Evolutionary conservation across 192 early-diverging fungal species (phyloP), one percentile per base, ranked within the genome.

Genomic region (Dissophora ornata): DNA sequence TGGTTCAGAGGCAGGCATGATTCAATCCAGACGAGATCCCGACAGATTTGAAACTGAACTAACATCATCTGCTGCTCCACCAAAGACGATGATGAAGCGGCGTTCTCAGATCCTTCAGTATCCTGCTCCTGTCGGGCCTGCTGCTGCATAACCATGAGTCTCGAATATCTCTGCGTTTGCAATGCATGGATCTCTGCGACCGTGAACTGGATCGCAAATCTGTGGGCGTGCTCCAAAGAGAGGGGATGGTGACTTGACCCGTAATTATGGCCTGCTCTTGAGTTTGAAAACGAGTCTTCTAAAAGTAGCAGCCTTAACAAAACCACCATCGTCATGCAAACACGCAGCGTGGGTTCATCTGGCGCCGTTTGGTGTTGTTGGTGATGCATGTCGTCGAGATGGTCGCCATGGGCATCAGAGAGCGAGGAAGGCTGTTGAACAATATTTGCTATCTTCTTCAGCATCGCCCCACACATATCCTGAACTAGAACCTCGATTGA

Each of bases 1-100:
- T 80, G 78, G 42, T 80, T 80, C 36, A 80, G 42, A 5, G 78
- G 68, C n/a, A 80, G 29, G 54, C 68, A 71, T 0, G 78, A 64
- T 34, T 80, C 78, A 15, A 77, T 67, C 73, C 73, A 77, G 11
- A 62, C 57, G 8, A 77, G 51, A 19, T 67, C 65, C 41, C 64
- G 42, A 32, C 64, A 77, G 9, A 77, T 77, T 32, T 77, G 63
- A 19, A 77, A 77, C 40, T 77, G 73, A 3, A 58, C 42, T 13
- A 65, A 25, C 71, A 74, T 74, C 68, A 70, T 62, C 12, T 44
- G 57, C 4, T 62, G 50, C 41, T 62, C 58, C 30, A 34, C 26
- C 36, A 58, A 25, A 9, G 25, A 29, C 19, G 48, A 62, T 1
- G 47, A 47, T 11, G 55, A 49, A 21, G 64, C 7, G 8, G 19